phyloP scores from a whole-genome alignment of 108 stramenopile species.

The Hondaea fermentalgiana region DNA sequence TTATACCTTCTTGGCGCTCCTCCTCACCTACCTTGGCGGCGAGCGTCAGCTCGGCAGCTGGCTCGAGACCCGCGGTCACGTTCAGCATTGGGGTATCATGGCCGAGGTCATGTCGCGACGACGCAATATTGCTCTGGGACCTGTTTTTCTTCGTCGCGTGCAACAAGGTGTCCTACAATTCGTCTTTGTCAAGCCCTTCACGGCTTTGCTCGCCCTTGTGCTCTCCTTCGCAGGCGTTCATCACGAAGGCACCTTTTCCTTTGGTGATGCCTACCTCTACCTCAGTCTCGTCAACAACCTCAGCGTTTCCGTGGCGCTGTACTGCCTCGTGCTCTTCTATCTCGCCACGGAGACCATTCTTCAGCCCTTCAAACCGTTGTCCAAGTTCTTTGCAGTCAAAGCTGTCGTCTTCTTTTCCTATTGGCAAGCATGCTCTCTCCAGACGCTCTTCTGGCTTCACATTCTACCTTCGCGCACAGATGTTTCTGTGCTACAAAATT shows the following conservation, averaged over 20 bases:
- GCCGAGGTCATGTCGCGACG: neutral
- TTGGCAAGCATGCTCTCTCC: constrained; percentile 48
- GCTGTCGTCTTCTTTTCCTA: constrained; percentile 48
- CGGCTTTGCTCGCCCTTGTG: constrained; percentile 34
- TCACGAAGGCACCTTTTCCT: neutral
- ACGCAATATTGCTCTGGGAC: neutral
- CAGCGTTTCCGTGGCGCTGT: constrained; percentile 44
- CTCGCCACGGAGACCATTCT: constrained; percentile 32
- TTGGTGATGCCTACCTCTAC: neutral
- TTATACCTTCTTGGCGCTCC: constrained; percentile 43
- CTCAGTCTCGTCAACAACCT: constrained; percentile 37
- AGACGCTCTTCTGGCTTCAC: constrained; percentile 32
- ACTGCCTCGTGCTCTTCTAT: constrained; percentile 50
- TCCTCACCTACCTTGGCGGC: constrained; percentile 42
- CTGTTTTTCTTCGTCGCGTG: neutral
- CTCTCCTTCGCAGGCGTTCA: constrained; percentile 26
- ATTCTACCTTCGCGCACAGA: neutral
- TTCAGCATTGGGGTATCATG: neutral
- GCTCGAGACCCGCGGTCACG: neutral
- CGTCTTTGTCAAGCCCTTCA: constrained; percentile 42
- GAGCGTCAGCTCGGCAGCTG: constrained; percentile 22
- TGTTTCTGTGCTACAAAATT: constrained; percentile 66
- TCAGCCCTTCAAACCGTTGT: constrained; percentile 32
- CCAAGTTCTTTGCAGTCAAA: constrained; percentile 49
- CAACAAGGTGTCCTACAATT: constrained; percentile 35